Percentiles rank a stretch among this genome's conserved stretches.
These are phyloP conservation scores for Boletus fagicola DNA, from an alignment of 768 basidiomycete species.

Conservation along the genomic window DNA sequence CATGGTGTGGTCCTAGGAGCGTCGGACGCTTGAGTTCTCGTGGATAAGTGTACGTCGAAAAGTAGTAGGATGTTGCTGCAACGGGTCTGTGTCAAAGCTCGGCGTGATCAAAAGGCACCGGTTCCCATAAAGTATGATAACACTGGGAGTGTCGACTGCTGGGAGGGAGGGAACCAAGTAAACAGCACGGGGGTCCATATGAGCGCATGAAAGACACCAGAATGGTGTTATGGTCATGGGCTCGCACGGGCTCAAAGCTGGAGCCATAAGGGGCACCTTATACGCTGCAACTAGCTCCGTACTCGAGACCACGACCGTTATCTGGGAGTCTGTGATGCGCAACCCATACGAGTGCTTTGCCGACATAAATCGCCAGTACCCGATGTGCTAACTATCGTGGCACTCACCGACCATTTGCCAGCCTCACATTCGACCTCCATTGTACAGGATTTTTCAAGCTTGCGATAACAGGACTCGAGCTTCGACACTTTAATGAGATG, in stretches of 20 bases:
- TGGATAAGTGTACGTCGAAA: constrained; percentile 11
- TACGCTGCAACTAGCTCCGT: constrained; percentile 8
- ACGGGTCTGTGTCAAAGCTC: background rate
- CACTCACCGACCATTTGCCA: background rate
- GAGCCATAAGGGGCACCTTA: background rate
- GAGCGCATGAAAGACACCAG: constrained; percentile 6
- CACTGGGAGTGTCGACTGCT: constrained; percentile 8
- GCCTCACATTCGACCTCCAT: background rate
- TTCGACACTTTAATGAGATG: constrained; percentile 3
- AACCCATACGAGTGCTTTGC: constrained; percentile 8
- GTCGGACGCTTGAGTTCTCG: background rate
- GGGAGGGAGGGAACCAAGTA: constrained; percentile 14
- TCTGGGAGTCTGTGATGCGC: constrained; percentile 7
- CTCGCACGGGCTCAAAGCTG: background rate
- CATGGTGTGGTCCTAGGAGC: background rate
- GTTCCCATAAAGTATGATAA: constrained; percentile 7
- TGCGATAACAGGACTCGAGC: constrained; percentile 1
- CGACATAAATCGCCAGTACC: background rate
- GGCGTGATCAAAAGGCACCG: constrained; percentile 8
- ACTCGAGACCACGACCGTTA: constrained; percentile 5
- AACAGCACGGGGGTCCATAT: constrained; percentile 7
- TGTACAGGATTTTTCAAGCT: background rate
- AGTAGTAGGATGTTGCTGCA: constrained; percentile 12
- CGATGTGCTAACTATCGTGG: background rate
- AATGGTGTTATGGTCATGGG: background rate